A percentile compares a stretch with the other conserved stretches of the same genome.
These are phyloP conservation scores for Phytophthora nicotianae DNA, from an alignment of 352 stramenopile genomes.

Conservation along the genomic window DNA sequence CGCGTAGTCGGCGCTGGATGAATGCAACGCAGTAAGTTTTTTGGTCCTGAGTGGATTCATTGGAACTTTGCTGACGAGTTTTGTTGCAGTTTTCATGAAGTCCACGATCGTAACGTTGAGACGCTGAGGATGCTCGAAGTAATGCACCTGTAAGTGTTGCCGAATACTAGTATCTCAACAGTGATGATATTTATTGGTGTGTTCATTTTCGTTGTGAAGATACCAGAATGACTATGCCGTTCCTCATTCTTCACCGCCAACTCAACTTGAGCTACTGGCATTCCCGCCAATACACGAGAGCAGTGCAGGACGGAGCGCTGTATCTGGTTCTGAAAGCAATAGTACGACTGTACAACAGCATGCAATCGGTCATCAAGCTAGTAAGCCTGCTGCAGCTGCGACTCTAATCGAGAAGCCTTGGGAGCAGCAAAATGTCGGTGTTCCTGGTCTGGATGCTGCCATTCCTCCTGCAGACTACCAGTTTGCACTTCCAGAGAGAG, in stretches of 20 bases:
- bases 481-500: conserved; percentile 48
- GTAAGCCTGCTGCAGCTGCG: not conserved
- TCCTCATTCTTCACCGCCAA: conserved; percentile 4
- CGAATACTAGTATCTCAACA: not conserved
- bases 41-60: not conserved
- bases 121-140: conserved; percentile 66
- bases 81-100: conserved; percentile 39
- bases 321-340: conserved; percentile 3
- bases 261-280: conserved; percentile 28
- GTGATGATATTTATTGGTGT: conserved; percentile 5
- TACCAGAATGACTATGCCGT: conserved; percentile 27
- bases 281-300: conserved; percentile 17
- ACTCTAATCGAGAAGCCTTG: conserved; percentile 35
- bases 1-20: conserved; percentile 32
- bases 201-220: conserved; percentile 11
- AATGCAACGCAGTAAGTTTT: conserved; percentile 40
- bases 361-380: conserved; percentile 3
- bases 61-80: not conserved
- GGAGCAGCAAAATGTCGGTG: conserved; percentile 16
- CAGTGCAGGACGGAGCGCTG: not conserved
- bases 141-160: conserved; percentile 51
- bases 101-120: conserved; percentile 64
- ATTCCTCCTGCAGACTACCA: conserved; percentile 59
- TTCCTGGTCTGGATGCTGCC: conserved; percentile 9
- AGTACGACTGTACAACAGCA: conserved; percentile 2